These are phyloP conservation scores for Plasmodium billcollinsi DNA, from an alignment of 169 alveolate genomes.

Conservation along the genomic window DNA sequence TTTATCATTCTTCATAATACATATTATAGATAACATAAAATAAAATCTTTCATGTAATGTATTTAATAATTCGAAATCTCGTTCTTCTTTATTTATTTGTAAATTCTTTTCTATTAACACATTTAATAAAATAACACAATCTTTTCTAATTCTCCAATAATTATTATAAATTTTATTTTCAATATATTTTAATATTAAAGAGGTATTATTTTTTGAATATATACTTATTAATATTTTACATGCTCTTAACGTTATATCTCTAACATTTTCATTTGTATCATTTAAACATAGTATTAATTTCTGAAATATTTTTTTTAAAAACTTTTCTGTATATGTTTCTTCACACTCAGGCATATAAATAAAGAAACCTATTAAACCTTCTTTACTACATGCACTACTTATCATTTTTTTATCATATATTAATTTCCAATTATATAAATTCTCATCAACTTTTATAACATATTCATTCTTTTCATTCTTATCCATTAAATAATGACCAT, in stretches of 20 bases:
- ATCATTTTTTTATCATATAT: slow-evolving; percentile 54
- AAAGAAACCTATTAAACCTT: slow-evolving; percentile 71
- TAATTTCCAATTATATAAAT: slow-evolving; percentile 72
- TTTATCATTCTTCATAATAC: slow-evolving; percentile 74
- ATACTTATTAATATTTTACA: slow-evolving; percentile 56
- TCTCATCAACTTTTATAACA: slow-evolving; percentile 30
- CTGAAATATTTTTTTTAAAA: slow-evolving; percentile 72
- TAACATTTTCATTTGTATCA: slow-evolving; percentile 58
- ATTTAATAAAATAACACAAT: slow-evolving; percentile 49
- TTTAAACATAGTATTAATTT: slow-evolving; percentile 64
- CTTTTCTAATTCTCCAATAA: slow-evolving; percentile 67
- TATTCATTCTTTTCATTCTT: slow-evolving; percentile 44
- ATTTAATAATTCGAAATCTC: slow-evolving; percentile 37
- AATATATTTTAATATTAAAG: slow-evolving; percentile 68
- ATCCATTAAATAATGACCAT: slow-evolving; percentile 67
- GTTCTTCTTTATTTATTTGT: slow-evolving; percentile 69
- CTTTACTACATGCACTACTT: slow-evolving; percentile 43
- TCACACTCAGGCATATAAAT: slow-evolving; percentile 76
- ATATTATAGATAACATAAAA: slow-evolving; percentile 71
- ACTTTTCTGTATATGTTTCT: slow-evolving; percentile 50
- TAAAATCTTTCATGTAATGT: slow-evolving; percentile 69
- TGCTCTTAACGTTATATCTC: slow-evolving; percentile 68
- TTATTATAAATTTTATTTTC: slow-evolving; percentile 72
- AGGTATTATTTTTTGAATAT: slow-evolving; percentile 57
- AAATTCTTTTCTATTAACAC: slow-evolving; percentile 74